Evolutionary conservation across 169 alveolate genomes (phyloP), one percentile per base, ranked within the genome.

Genomic region (Eimeria necatrix): DNA sequence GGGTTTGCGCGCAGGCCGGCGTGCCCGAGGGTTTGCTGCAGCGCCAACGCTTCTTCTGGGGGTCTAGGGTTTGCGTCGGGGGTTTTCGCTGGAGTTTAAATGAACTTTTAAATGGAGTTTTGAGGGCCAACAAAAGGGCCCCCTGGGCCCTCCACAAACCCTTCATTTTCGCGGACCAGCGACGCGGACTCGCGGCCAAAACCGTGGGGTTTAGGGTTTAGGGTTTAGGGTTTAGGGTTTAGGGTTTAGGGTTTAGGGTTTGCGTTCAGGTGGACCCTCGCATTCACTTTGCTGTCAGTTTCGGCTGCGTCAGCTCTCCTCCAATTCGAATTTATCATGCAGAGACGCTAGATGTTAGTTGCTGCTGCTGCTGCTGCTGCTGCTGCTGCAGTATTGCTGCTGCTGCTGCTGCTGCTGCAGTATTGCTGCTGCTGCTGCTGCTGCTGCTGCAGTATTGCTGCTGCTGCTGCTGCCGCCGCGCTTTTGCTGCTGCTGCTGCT

Each of bases 91-190:
- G 14, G 52, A 71, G 51, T 32, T 32, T 71, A 24, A 24, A n/a
- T 14, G 81, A 71, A 71, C 3, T 71, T 9, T 16, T 71, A 6
- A 9, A 18, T 32, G 81, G 81, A 26, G 81, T 71, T 71, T 32
- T 71, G 46, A 4, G 81, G 46, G 9, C 16, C 9, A 71, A 71
- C 81, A 71, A 26, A 14, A n/a, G 81, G 81, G 51, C 18, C 51
- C 81, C 81, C 51, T 48, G 14, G 4, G 81, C 53, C 20, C 81
- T 71, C 81, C 81, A 71, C 81, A 71, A 71, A 32, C 81, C 81
- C 51, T 71, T 71, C 81, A 32, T 24, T 8, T 71, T 71, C 18
- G 14, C 18, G 51, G 81, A 71, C 51, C 18, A 71, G 26, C 81
- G 81, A 32, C 14, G 81, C 12, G 46, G 49, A 4, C 26, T 71